Evolutionary conservation across 768 basidiomycete species (phyloP), one percentile per base, ranked within the genome.

Genomic region (Leccinum incarnatum): DNA sequence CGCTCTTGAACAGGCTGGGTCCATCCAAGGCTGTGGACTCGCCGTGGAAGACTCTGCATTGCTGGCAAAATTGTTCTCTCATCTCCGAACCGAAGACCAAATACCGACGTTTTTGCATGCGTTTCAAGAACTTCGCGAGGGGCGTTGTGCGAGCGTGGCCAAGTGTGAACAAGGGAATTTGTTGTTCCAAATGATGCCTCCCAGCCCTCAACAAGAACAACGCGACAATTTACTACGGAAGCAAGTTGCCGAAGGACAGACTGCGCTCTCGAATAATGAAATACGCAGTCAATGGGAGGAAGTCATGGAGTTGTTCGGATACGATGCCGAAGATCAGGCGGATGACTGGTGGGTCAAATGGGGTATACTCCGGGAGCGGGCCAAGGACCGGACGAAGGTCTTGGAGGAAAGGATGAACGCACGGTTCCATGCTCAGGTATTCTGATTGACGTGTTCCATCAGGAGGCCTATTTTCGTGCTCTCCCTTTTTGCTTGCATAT

Each of bases 341-440:
- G 84, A 84, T 37, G 83, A 85, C 64, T 87, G 84, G 83, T 87
- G 84, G 84, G 76, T 80, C 11, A 81, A 80, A 37, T 84, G 82
- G 82, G 83, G 83, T 8, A 57, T 75, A 17, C 72, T 82, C 57
- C 72, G 73, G 48, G 74, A 81, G 65, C 63, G 75, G 27, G 75
- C 76, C 58, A 67, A 64, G 51, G 61, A 62, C 46, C 66, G 71
- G 12, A 58, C 51, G 11, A 61, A 25, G 53, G 63, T 65, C 48
- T 25, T 65, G 57, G 64, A 66, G 3, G 62, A 60, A 45, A 54
- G 53, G 53, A 62, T 69, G 62, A 56, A 51, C 7, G 21, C 59
- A 14, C 55, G 47, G 11, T 58, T 59, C 46, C 8, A n/a, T 30
- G 9, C 23, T 30, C 58, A 37, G 48, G 25, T 12, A 7, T 17